Evolutionary conservation across 129 eudicot genomes (phyloP), one percentile per base, ranked within the genome.

Genomic region (Pittosporum tobira): DNA sequence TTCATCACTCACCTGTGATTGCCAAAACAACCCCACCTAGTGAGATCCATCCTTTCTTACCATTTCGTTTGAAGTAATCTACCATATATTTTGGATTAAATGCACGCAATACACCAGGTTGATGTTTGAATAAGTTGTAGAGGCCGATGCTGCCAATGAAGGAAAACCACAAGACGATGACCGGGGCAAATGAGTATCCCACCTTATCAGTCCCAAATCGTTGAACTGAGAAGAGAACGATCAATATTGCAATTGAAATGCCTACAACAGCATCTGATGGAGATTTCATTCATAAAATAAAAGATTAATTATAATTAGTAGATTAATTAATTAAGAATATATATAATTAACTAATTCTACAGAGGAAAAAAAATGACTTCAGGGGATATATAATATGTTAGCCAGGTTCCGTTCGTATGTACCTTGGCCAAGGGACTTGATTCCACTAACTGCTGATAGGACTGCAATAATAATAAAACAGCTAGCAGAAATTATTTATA

Each of bases 201-300:
- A 78, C 76, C 51, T 74, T 73, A 26, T 78, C 84, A 6, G 76
- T 78, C 25, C 84, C 84, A 34, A 73, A 78, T 1, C 79, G 63
- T 69, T 78, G 84, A 2, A 63, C 73, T 21, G 73, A 44, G 61
- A 78, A 78, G 5, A 78, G 57, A 9, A 45, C 15, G 18, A 78
- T 21, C 31, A 78, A 52, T 36, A 78, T 78, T 26, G 70, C 79
- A 2, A 78, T 51, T 3, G 84, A 73, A 61, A 78, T 42, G 8
- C 63, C 61, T 37, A 73, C 79, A 22, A 44, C 51, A 40, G 75
- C 64, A 23, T 69, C 84, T 78, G 79, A 23, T 38, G 21, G 59
- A 20, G n/a, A n/a, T n/a, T n/a, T 1, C 22, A 25, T 22, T 10
- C 29, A 23, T 11, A 15, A 3, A 38, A 8, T n/a, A n/a, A n/a